These are phyloP conservation scores for Eucalyptus regnans DNA, from an alignment of 345 rosid species.

Conservation along the genomic window DNA sequence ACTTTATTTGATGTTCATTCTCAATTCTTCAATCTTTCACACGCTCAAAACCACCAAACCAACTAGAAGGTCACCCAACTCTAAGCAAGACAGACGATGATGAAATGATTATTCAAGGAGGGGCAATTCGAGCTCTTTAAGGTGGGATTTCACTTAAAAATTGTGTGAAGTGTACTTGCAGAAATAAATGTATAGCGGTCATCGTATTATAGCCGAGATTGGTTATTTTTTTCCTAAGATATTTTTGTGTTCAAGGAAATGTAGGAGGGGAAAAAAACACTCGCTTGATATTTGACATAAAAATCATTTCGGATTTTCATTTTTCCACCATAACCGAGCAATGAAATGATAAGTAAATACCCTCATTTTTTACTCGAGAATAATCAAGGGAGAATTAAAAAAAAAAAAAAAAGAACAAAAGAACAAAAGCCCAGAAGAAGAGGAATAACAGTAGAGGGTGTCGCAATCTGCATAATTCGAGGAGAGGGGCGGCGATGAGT, in stretches of 20 bases:
- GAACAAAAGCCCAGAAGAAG: too few species aligned
- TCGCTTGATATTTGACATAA: neutral
- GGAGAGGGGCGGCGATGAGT: neutral
- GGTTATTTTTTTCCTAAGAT: neutral
- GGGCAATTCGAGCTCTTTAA: neutral
- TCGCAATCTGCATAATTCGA: neutral
- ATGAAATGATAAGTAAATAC: neutral
- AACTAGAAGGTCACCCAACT: neutral
- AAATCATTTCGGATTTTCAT: neutral
- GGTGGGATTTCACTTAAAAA: neutral
- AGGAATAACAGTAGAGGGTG: neutral
- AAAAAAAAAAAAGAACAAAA: too few species aligned
- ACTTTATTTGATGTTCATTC: too few species aligned
- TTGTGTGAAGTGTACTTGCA: neutral
- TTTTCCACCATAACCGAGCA: neutral
- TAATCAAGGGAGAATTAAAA: neutral
- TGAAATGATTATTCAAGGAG: neutral
- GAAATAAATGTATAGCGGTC: neutral
- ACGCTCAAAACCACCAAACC: too few species aligned
- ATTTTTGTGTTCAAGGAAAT: neutral
- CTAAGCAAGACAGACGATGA: neutral
- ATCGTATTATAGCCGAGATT: neutral
- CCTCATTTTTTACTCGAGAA: neutral
- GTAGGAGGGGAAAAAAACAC: neutral
- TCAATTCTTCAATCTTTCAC: too few species aligned